phyloP scores from a whole-genome alignment of 2,329 filamentous ascomycete species.

The Trichoderma sp. region DNA sequence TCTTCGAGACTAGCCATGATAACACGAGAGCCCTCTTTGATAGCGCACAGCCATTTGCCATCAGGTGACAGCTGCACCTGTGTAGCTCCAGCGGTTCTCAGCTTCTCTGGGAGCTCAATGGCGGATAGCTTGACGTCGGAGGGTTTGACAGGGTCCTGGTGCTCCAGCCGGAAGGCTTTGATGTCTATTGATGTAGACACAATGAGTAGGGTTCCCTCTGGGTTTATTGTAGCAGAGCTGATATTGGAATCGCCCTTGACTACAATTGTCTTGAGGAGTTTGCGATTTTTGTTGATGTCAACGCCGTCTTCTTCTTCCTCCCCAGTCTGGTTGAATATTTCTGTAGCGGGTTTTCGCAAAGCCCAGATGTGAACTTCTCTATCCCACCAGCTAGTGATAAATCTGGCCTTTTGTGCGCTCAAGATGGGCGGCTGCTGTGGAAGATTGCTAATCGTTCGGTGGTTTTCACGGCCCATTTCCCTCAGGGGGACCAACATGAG shows the following conservation, averaged over 20 bases:
- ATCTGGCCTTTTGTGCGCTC: constrained; percentile 70
- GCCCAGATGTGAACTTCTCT: constrained; percentile 83
- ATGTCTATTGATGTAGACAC: constrained; percentile 73
- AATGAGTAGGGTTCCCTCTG: constrained; percentile 71
- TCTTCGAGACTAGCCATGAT: constrained; percentile 44
- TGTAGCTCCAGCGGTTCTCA: constrained; percentile 66
- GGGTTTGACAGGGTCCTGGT: constrained; percentile 50
- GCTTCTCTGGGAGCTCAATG: constrained; percentile 60
- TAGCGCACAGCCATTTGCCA: constrained; percentile 66
- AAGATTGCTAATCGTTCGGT: constrained; percentile 78
- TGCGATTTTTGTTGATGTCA: constrained; percentile 57
- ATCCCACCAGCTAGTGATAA: constrained; percentile 92
- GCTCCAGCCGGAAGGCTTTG: constrained; percentile 73
- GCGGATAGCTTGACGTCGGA: constrained; percentile 71
- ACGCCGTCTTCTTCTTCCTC: constrained; percentile 45
- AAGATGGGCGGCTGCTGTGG: constrained; percentile 75
- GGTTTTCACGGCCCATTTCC: constrained; percentile 76
- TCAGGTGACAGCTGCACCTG: constrained; percentile 70
- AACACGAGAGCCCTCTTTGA: constrained; percentile 63
- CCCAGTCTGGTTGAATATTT: constrained; percentile 45
- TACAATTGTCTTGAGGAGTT: constrained; percentile 69
- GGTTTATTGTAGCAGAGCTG: constrained; percentile 70
- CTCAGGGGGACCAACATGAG: constrained; percentile 78
- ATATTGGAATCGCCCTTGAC: constrained; percentile 79
- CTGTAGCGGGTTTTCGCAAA: constrained; percentile 48